Base-by-base conservation (phyloP, 2,329 filamentous ascomycete species). In the Aspergillus persii region DNA sequence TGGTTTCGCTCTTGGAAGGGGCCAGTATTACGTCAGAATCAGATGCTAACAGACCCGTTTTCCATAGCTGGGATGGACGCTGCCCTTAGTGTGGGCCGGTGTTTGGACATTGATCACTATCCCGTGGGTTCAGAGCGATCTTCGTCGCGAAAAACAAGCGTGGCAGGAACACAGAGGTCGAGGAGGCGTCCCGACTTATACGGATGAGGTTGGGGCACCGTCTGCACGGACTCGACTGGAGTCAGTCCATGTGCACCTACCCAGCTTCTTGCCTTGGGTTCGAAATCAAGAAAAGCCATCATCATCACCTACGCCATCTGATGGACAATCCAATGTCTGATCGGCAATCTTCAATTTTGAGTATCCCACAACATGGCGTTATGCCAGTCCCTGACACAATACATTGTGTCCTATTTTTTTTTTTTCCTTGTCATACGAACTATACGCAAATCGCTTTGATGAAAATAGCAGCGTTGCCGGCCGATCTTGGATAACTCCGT, bases 61-160 rank as follows among this genome's bases (percentile, higher is more conserved):
- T 36, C 12, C 26, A 8, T 29, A 66, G 63, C 56, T 66, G 29
- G 63, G 61, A 33, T 63, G 64, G 63, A 31, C 58, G 8, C 50
- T 64, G 9, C 63, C 63, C 8, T 65, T 66, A 15, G 63, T 53
- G 55, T 77, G 68, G 78, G 79, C 63, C 76, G 79, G 77, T 63
- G 70, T 80, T 18, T 80, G 79, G 79, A 75, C 73, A 1, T 53
- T 78, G 9, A 77, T 81, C 53, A 79, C 78, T 23, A 77, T 80
- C 51, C 74, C 74, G 7, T 81, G 78, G 79, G 77, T 80, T 2
- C 74, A 78, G 57, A 73, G 74, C 55, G 76, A 79, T 48, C 72
- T 81, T 41, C 73, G 76, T 51, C 75, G 74, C 15, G 79, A 81
- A 61, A 79, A 76, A 57, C 66, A 74, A 41, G 74, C 74, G 2